These are phyloP conservation scores for Fusarium equiseti DNA, from an alignment of 2,329 filamentous ascomycete genomes.

Conservation along the genomic window DNA sequence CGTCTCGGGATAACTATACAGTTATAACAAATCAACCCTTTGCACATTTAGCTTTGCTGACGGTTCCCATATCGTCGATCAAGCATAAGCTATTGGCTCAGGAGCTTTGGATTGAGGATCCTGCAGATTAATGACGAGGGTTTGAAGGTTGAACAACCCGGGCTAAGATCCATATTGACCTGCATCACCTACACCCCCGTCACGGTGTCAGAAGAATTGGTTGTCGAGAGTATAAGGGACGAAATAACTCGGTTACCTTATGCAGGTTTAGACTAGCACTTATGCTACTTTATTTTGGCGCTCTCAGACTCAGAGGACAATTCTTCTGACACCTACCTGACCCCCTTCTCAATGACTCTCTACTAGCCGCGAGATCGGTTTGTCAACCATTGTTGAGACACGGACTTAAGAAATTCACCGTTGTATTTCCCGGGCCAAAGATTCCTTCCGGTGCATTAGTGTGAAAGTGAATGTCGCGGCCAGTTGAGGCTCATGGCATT, in stretches of 20 bases:
- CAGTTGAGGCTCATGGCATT: not conserved
- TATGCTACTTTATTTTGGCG: not conserved
- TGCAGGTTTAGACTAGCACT: not conserved
- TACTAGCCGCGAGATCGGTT: slow-evolving; percentile 4
- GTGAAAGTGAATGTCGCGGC: not conserved
- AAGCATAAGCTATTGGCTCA: slow-evolving; percentile 10
- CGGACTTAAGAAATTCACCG: slow-evolving; percentile 34
- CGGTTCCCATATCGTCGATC: not conserved
- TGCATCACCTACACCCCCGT: slow-evolving; percentile 6
- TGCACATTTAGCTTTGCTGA: slow-evolving; percentile 8
- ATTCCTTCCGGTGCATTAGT: slow-evolving; percentile 16
- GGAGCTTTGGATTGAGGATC: not conserved
- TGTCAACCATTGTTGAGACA: slow-evolving; percentile 1
- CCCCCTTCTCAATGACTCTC: slow-evolving; percentile 14
- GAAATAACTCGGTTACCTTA: not conserved
- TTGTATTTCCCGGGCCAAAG: not conserved
- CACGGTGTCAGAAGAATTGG: not conserved
- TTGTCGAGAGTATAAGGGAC: not conserved
- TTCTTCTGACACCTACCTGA: not conserved
- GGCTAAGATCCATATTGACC: not conserved
- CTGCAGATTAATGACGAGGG: slow-evolving; percentile 9
- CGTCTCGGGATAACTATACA: slow-evolving; percentile 11
- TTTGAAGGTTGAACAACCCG: slow-evolving; percentile 3
- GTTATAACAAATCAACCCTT: slow-evolving; percentile 1
- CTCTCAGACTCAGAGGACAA: not conserved